phyloP scores from a whole-genome alignment of 805 yeast genomes.

The Wickerhamomyces alni region DNA sequence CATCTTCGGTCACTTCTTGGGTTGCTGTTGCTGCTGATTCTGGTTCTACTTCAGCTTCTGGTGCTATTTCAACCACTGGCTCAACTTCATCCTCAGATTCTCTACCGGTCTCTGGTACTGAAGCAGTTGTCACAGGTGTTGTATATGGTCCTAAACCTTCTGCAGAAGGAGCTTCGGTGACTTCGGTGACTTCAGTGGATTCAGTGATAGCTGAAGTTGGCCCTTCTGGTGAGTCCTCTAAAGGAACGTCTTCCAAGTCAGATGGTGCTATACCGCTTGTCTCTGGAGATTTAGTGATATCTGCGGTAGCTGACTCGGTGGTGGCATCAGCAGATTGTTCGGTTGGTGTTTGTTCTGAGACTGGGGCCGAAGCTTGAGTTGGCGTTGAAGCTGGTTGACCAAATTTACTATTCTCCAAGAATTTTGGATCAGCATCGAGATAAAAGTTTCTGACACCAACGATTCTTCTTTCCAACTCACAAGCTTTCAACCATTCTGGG shows the following conservation, averaged over 20 bases:
- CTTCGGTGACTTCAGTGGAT: no score
- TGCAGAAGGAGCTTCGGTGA: no score
- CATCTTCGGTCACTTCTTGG: no score
- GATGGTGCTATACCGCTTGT: slow-evolving; percentile 6
- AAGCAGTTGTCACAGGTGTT: no score
- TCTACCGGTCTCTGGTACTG: no score
- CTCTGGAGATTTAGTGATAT: slow-evolving; percentile 7
- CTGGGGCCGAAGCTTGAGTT: no score
- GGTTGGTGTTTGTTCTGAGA: slow-evolving; percentile 6
- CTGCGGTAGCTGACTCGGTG: slow-evolving; percentile 4
- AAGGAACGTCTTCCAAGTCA: slow-evolving; percentile 1
- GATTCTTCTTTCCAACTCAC: slow-evolving; percentile 80
- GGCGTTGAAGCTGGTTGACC: slow-evolving; percentile 17
- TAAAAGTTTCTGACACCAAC: slow-evolving; percentile 91
- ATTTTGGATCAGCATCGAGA: slow-evolving; percentile 45
- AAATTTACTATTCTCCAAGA: slow-evolving; percentile 41
- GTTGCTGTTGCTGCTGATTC: no score
- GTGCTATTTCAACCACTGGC: no score
- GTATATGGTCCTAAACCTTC: no score
- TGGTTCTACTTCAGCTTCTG: no score
- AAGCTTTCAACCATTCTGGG: slow-evolving; percentile 96
- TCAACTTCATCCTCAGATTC: no score
- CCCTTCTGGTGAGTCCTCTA: slow-evolving; percentile 5
- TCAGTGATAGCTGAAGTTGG: no score
- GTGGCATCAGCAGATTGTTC: slow-evolving; percentile 13